Base-by-base conservation (phyloP, 2,329 filamentous ascomycete genomes). In the Exophiala sideris region DNA sequence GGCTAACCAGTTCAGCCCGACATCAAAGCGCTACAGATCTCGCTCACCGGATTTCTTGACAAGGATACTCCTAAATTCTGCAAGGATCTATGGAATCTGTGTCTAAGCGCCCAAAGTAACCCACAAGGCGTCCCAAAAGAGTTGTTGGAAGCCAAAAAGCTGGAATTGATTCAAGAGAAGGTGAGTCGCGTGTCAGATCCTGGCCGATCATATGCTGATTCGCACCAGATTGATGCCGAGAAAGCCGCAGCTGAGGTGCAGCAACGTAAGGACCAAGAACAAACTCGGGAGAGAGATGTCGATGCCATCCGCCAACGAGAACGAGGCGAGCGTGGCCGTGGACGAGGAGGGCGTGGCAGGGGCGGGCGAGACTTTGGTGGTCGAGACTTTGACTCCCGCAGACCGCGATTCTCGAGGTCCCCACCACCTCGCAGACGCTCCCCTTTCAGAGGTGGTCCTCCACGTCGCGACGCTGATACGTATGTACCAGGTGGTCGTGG, bases 111-210 rank as follows among this genome's bases (percentile, higher is more conserved):
- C 8, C 94, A 99, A 71, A 78, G 81, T 38, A 96, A 86, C 69
- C 85, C 90, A 0, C 88, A 94, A 68, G 94, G 94, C 50, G 91
- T 99, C 10, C 92, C 94, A 0, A 92, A 95, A 71, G 91, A 96
- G 71, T 79, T 99, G 39, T 76, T 99, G 2, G 94, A 99, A 70
- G 91, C 92, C 0, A 99, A 99, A 78, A 99, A 97, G 73, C 76
- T 89, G 41, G 94, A 99, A 72, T 77, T 99, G 45, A 89, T 94
- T 58, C 90, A 96, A 72, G 91, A 96, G 73, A 95, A 95, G 86
- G 92, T 95, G 51, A 18, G 7, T 32, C 7, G n/a, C 29, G 18
- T 5, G 6, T 20, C 9, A 33, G n/a, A 21, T 40, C 29, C 16
- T 12, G 14, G 40, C 53, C 59, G 41, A 48, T 35, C 12, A 16